Percentiles rank a stretch among this genome's conserved stretches.
Evolutionary conservation across 805 yeast genomes (phyloP).

Genomic region (Ogataea dorogensis): DNA sequence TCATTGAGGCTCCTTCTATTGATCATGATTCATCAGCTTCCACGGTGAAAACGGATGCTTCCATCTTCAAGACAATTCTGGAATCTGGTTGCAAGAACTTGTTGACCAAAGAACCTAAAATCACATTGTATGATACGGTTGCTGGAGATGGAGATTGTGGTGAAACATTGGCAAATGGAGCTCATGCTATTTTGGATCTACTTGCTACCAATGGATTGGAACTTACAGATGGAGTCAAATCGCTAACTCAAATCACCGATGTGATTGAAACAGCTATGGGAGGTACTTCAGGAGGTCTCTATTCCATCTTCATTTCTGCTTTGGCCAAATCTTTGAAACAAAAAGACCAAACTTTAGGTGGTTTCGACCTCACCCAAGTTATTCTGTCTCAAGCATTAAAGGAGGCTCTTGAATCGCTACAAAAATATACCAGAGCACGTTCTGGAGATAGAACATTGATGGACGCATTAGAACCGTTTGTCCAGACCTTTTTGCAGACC

Average conservation of each 20-base stretch:
- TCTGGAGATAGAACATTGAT: conserved; percentile 85
- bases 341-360: conserved; percentile 35
- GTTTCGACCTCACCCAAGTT: conserved; percentile 32
- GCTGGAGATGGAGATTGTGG: conserved; percentile 99
- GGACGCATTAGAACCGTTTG: conserved; percentile 88
- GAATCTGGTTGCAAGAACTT: conserved; percentile 50
- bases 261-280: conserved; percentile 86
- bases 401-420: conserved; percentile 70
- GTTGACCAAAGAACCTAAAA: conserved; percentile 71
- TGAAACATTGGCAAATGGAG: conserved; percentile 82
- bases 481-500: conserved; percentile 52
- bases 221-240: conserved; percentile 53
- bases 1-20: conserved; percentile 32
- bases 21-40: conserved; percentile 34
- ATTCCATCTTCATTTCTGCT: conserved; percentile 81
- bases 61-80: conserved; percentile 36
- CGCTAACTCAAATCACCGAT: conserved; percentile 73
- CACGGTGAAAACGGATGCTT: conserved; percentile 31
- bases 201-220: conserved; percentile 40
- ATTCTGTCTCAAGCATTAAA: conserved; percentile 49
- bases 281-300: conserved; percentile 93
- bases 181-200: conserved; percentile 61
- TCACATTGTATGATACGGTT: conserved; percentile 79
- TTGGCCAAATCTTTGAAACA: conserved; percentile 53
- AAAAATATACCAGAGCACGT: conserved; percentile 85